Evolutionary conservation across 2,329 filamentous ascomycete genomes (phyloP).

Genomic region (Geosmithia morbida): DNA sequence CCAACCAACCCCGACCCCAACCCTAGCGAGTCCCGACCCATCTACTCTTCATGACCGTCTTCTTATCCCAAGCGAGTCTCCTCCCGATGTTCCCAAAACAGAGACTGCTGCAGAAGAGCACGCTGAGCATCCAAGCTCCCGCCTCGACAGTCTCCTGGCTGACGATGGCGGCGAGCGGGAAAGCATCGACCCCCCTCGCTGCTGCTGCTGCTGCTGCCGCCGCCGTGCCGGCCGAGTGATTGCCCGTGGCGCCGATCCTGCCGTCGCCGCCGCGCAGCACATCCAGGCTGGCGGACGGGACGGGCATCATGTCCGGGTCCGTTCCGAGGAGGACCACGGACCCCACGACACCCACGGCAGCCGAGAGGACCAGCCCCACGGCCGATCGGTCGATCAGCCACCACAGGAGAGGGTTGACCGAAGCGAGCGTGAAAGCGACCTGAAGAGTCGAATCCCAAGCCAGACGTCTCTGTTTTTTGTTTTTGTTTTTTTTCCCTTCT

Average conservation of each 20-base stretch:
- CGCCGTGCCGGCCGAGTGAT: neutral
- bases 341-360: conserved; percentile 57
- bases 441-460: conserved; percentile 95
- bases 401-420: conserved; percentile 90
- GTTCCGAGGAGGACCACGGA: conserved; percentile 61
- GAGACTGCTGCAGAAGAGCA: conserved; percentile 86
- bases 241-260: neutral
- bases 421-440: conserved; percentile 72
- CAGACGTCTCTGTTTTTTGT: conserved; percentile 58
- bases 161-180: conserved; percentile 19
- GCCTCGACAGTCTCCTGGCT: conserved; percentile 53
- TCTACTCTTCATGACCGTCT: neutral
- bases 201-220: neutral
- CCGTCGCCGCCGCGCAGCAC: conserved; percentile 4
- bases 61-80: conserved; percentile 46
- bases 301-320: conserved; percentile 64
- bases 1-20: too few relatives aligned
- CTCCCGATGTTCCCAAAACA: conserved; percentile 95
- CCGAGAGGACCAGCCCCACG: conserved; percentile 68
- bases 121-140: conserved; percentile 80
- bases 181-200: neutral
- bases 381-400: conserved; percentile 87
- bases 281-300: conserved; percentile 27
- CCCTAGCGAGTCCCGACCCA: neutral
- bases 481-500: too few relatives aligned